Conservation (phyloP, 148 eudicot genomes). For the Chenopodium formosanum region DNA sequence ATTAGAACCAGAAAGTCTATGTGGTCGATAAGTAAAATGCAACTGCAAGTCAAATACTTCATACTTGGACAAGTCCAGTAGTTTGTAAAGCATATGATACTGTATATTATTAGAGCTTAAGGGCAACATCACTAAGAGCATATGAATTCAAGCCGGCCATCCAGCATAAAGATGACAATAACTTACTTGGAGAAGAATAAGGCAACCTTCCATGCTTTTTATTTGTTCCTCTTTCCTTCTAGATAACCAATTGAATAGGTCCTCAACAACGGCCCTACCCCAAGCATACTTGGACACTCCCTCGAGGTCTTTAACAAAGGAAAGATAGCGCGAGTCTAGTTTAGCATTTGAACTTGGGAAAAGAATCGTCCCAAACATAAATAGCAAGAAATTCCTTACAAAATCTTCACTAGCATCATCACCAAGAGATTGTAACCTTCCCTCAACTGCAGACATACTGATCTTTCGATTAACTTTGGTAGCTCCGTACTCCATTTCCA, state of each 20-base stretch:
- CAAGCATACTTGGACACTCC: constrained; percentile 45
- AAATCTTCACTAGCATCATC: constrained; percentile 46
- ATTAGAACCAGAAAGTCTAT: not conserved
- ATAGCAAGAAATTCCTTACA: constrained; percentile 48
- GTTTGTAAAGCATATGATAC: not conserved
- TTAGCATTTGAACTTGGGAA: constrained; percentile 53
- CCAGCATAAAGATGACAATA: not conserved
- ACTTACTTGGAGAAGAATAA: constrained; percentile 71
- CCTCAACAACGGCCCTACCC: constrained; percentile 66
- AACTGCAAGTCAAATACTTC: not conserved
- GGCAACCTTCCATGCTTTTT: constrained; percentile 58
- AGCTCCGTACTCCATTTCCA: constrained; percentile 61
- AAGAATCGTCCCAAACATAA: constrained; percentile 50
- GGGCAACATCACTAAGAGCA: not conserved
- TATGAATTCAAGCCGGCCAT: not conserved
- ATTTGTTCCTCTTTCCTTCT: constrained; percentile 42
- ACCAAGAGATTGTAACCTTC: constrained; percentile 49
- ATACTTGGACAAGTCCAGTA: not conserved
- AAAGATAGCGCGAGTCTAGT: constrained; percentile 63
- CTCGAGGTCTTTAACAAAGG: constrained; percentile 40
- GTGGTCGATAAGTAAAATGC: not conserved
- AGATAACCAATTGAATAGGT: constrained; percentile 38
- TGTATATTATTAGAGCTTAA: not conserved
- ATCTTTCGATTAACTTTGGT: constrained; percentile 37
- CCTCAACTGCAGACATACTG: constrained; percentile 37